Evolutionary conservation across 345 rosid species (phyloP), one percentile per base, ranked within the genome.

Genomic region (Ceriops zippeliana): DNA sequence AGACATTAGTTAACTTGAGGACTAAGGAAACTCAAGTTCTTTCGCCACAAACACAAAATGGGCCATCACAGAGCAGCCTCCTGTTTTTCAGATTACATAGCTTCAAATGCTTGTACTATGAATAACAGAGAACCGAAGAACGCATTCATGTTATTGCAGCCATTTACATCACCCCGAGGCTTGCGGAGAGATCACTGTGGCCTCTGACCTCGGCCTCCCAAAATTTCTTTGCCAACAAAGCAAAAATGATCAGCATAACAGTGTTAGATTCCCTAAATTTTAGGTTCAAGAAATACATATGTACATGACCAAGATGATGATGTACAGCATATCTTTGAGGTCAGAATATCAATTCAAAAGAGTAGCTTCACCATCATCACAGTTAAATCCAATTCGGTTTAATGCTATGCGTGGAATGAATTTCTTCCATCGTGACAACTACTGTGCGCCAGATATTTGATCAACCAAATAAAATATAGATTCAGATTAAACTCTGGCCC

Each of bases 241-340:
- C 59, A 56, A 20, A 20, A 54, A 19, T 22, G 59, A 54, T 19
- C 9, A 21, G 24, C 28, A 22, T 9, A 26, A 54, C 59, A 31
- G 30, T 54, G 42, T 61, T 52, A 58, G 70, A 52, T 73, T 52
- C 34, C 37, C 56, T 62, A 62, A 71, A 71, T 72, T n/a, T 69
- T 37, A 21, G 49, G 53, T 56, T 56, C 70, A 63, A 60, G 38
- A 70, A 61, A 65, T 67, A 66, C 65, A 70, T 80, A 78, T 76
- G 66, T 69, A 74, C 81, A 83, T 37, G 67, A 61, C 58, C 68
- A 34, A 65, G 65, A 77, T 69, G 71, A 66, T 65, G 67, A 78
- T 80, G 62, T 75, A 80, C 82, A 83, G 38, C 61, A 75, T 66
- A 68, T 61, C 51, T 52, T 53, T 60, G 82, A 69, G 77, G 82